Conservation (phyloP, 169 alveolate genomes). For the Cystoisospora suis region DNA sequence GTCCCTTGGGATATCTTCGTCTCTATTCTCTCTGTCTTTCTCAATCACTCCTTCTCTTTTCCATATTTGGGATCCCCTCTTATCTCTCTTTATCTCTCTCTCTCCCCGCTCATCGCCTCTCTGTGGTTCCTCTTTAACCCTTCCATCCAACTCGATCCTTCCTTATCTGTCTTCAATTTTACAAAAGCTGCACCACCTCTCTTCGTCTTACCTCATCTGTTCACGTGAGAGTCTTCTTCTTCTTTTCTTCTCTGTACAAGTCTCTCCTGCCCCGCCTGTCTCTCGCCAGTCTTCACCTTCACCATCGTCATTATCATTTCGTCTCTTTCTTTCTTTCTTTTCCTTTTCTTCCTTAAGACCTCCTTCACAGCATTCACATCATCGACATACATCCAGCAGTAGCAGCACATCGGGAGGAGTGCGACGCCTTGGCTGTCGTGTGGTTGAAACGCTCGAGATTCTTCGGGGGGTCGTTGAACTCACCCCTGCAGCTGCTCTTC, state of each 20-base stretch:
- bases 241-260: neutral
- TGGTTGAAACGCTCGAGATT: neutral
- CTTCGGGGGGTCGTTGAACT: constrained; percentile 8
- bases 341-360: neutral
- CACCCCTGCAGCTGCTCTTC: neutral
- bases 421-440: constrained; percentile 29
- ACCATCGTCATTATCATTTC: neutral
- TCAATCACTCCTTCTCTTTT: no score
- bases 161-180: neutral
- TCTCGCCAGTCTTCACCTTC: neutral
- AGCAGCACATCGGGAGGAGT: neutral
- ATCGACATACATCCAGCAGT: neutral
- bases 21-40: no score
- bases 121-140: neutral
- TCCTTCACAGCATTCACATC: neutral
- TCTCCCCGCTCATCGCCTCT: neutral
- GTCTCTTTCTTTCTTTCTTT: neutral
- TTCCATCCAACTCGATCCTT: neutral
- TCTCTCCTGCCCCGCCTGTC: neutral
- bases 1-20: no score
- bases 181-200: no score
- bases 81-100: neutral
- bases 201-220: no score
- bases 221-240: no score
- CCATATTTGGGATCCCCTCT: no score